Percentiles rank a stretch among this genome's conserved stretches.
These are phyloP conservation scores for Xerocomellus dryophilus DNA, from an alignment of 768 basidiomycete genomes.

Conservation along the genomic window DNA sequence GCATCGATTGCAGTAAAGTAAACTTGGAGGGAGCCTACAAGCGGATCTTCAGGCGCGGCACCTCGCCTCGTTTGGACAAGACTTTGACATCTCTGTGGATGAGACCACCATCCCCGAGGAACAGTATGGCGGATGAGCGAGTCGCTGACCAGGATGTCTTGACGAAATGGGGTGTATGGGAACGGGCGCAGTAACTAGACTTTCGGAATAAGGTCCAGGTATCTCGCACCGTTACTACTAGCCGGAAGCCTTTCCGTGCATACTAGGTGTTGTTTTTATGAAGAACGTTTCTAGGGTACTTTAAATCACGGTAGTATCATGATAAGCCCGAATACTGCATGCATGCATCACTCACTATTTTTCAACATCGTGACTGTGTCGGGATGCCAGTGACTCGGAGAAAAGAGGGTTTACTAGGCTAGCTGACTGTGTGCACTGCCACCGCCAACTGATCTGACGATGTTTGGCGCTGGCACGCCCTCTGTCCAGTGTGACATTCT, in stretches of 20 bases:
- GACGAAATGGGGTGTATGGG: slow-evolving; percentile 24
- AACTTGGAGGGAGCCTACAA: slow-evolving; percentile 1
- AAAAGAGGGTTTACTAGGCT: too few relatives aligned
- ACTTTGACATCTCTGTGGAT: not conserved
- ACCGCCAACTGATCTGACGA: too few relatives aligned
- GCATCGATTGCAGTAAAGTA: slow-evolving; percentile 25
- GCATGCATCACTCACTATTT: not conserved
- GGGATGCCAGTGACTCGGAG: too few relatives aligned
- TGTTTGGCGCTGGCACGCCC: too few relatives aligned
- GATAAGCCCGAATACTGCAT: not conserved
- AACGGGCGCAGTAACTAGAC: not conserved
- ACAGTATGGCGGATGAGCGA: not conserved
- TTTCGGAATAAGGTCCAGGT: too few relatives aligned
- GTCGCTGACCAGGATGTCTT: slow-evolving; percentile 11
- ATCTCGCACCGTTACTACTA: not conserved
- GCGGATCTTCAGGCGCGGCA: slow-evolving; percentile 10
- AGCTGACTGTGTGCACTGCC: too few relatives aligned
- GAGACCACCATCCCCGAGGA: not conserved
- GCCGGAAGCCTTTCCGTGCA: not conserved
- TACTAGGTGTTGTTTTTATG: not conserved
- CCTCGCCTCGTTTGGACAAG: slow-evolving; percentile 5
- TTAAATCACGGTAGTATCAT: not conserved
- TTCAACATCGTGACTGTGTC: too few relatives aligned
- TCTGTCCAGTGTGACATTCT: too few relatives aligned
- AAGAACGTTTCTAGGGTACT: not conserved